A percentile compares a stretch with the other conserved stretches of the same genome.
Conservation (phyloP, 495 filamentous ascomycete species). For the Zalerion maritima region DNA sequence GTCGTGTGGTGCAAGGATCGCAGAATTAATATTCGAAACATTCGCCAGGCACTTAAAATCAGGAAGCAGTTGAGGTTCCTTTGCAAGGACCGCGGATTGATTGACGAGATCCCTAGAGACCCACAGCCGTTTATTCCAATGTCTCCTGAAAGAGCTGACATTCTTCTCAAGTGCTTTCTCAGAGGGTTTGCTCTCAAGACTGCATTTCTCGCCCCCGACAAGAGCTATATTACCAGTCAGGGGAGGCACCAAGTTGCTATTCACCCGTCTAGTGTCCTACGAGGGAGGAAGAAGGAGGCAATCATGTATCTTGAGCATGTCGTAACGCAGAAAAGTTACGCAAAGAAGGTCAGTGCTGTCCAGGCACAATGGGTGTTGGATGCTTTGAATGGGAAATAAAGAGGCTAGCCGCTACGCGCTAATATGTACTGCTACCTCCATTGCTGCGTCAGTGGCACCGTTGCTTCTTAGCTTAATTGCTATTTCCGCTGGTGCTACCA, state of each 20-base stretch:
- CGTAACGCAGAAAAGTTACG: slow-evolving; percentile 84
- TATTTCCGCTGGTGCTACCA: no score
- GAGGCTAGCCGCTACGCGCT: no score
- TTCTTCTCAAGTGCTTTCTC: slow-evolving; percentile 67
- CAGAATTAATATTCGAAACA: slow-evolving; percentile 66
- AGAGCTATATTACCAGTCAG: slow-evolving; percentile 68
- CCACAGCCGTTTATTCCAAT: slow-evolving; percentile 33
- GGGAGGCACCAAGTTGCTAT: slow-evolving; percentile 79
- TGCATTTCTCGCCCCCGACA: slow-evolving; percentile 68
- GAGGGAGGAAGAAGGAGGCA: slow-evolving; percentile 77
- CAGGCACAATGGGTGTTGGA: slow-evolving; percentile 80
- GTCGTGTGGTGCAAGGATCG: slow-evolving; percentile 64
- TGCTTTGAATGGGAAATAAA: slow-evolving; percentile 30
- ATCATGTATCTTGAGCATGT: slow-evolving; percentile 96
- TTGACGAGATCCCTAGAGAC: slow-evolving; percentile 21
- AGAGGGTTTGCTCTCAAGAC: slow-evolving; percentile 70
- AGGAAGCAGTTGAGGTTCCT: slow-evolving; percentile 71
- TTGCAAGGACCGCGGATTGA: slow-evolving; percentile 36
- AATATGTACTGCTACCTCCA: no score
- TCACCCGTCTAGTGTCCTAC: slow-evolving; percentile 75
- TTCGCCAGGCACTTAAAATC: slow-evolving; percentile 59
- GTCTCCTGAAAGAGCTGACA: slow-evolving; percentile 36
- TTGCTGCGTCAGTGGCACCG: no score
- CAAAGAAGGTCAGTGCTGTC: slow-evolving; percentile 71
- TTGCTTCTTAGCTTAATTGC: no score